Conservation (phyloP, 805 yeast species). For the Kuraishia cidri region DNA sequence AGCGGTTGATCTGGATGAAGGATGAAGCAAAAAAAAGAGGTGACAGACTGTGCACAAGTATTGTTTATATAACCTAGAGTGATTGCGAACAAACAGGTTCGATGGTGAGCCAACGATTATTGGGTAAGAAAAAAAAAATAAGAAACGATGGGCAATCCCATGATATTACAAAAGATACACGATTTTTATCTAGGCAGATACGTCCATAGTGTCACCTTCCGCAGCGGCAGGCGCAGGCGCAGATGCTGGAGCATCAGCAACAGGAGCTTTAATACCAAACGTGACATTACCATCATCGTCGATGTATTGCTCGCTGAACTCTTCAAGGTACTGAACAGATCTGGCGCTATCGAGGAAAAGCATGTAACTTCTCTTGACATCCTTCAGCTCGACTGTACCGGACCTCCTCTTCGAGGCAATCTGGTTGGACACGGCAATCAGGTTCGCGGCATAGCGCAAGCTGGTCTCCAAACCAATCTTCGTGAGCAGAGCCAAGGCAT, state of each 20-base stretch:
- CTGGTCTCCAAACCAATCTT: conserved; percentile 87
- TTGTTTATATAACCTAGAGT: not conserved
- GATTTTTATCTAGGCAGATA: conserved; percentile 18
- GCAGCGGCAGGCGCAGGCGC: not conserved
- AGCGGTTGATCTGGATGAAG: conserved; percentile 32
- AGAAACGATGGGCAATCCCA: not conserved
- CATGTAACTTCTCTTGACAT: conserved; percentile 79
- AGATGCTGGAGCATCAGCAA: conserved; percentile 1
- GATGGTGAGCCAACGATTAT: conserved; percentile 5
- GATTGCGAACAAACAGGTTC: not conserved
- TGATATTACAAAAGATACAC: not conserved
- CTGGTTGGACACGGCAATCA: conserved; percentile 84
- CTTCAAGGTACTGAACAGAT: conserved; percentile 79
- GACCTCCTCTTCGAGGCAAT: conserved; percentile 77
- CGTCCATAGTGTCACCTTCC: conserved; percentile 28
- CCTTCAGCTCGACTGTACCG: conserved; percentile 58
- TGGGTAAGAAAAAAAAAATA: conserved; percentile 1
- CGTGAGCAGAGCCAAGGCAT: conserved; percentile 81
- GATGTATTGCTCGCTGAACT: conserved; percentile 49
- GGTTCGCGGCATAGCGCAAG: conserved; percentile 85
- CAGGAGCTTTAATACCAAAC: conserved; percentile 20
- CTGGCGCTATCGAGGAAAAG: conserved; percentile 85
- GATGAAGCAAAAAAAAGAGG: not conserved
- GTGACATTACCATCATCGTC: conserved; percentile 72
- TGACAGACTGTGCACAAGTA: not conserved